Percentiles rank a stretch among this genome's conserved stretches.
These are phyloP conservation scores for Stephanodiscus triporus DNA, from an alignment of 108 stramenopile genomes.

Conservation along the genomic window DNA sequence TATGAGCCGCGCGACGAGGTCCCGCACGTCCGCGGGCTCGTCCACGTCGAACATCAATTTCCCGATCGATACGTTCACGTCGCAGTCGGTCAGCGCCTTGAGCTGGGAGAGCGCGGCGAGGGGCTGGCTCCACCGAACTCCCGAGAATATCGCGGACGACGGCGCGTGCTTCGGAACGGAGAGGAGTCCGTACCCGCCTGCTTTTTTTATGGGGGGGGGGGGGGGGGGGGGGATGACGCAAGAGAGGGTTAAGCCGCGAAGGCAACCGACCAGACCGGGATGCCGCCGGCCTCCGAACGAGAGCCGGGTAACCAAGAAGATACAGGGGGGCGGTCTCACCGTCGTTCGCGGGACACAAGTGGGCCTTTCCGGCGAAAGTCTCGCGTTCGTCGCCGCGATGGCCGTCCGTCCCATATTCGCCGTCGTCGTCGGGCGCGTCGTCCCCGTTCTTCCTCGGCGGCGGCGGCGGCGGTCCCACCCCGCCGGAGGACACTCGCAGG, in stretches of 20 bases:
- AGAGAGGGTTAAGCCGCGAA: too few species aligned
- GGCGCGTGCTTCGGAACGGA: slow-evolving; percentile 65
- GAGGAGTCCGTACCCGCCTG: slow-evolving; percentile 82
- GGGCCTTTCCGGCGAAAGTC: slow-evolving; percentile 34
- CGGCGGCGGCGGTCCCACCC: neutral
- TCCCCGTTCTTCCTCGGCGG: neutral
- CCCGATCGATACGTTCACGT: slow-evolving; percentile 60
- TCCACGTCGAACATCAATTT: slow-evolving; percentile 81
- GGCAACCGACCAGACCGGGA: too few species aligned
- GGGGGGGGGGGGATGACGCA: too few species aligned
- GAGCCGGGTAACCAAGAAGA: too few species aligned
- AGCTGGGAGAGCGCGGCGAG: slow-evolving; percentile 80
- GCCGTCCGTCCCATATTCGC: neutral
- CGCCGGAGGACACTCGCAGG: slow-evolving; percentile 34
- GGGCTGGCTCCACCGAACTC: slow-evolving; percentile 73
- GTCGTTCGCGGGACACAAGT: slow-evolving; percentile 80
- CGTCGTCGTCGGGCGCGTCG: neutral
- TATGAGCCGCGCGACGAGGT: slow-evolving; percentile 39
- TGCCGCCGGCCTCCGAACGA: too few species aligned
- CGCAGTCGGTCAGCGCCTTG: slow-evolving; percentile 78
- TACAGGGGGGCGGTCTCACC: too few species aligned
- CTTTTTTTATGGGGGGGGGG: neutral
- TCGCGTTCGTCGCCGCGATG: neutral
- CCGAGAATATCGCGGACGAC: slow-evolving; percentile 51
- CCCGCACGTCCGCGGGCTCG: slow-evolving; percentile 68